phyloP scores from a whole-genome alignment of 1,284 basidiomycete species.

The Caloboletus firmus region DNA sequence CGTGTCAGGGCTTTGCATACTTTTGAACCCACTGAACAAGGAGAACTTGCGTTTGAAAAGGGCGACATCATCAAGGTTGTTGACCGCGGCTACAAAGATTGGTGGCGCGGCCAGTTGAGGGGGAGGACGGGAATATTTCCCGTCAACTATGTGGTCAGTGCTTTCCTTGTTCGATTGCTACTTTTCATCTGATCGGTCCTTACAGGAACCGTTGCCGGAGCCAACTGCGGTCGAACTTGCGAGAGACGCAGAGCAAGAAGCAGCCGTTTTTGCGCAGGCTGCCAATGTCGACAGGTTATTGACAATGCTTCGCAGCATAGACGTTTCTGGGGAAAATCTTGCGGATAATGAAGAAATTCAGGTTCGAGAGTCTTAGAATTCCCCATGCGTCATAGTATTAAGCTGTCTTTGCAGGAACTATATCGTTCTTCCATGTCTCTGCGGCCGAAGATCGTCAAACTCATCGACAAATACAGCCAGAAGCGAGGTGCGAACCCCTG shows the following conservation, averaged over 20 bases:
- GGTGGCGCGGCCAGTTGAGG: conserved; percentile 96
- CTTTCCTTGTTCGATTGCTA: neutral
- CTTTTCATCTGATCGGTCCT: conserved; percentile 4
- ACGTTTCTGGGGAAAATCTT: conserved; percentile 79
- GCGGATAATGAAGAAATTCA: conserved; percentile 96
- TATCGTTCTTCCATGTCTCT: conserved; percentile 89
- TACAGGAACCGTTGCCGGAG: conserved; percentile 85
- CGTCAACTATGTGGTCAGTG: conserved; percentile 90
- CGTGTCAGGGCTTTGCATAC: conserved; percentile 90
- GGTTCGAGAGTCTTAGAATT: conserved; percentile 40
- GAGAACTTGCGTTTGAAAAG: conserved; percentile 90
- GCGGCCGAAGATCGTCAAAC: conserved; percentile 91
- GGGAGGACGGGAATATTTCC: conserved; percentile 97
- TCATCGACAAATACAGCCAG: conserved; percentile 98
- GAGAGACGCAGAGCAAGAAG: conserved; percentile 87
- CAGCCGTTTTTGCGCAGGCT: conserved; percentile 80
- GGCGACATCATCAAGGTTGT: conserved; percentile 97
- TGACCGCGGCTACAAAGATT: conserved; percentile 94
- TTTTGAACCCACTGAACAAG: conserved; percentile 86
- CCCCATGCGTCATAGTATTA: neutral
- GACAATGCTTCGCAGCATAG: conserved; percentile 75
- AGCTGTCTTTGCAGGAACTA: conserved; percentile 59
- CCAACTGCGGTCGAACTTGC: conserved; percentile 79
- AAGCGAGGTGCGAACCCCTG: conserved; percentile 63
- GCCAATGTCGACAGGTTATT: conserved; percentile 88